phyloP scores from a whole-genome alignment of 176 grass and related monocot genomes.

The Aechmea fasciata region DNA sequence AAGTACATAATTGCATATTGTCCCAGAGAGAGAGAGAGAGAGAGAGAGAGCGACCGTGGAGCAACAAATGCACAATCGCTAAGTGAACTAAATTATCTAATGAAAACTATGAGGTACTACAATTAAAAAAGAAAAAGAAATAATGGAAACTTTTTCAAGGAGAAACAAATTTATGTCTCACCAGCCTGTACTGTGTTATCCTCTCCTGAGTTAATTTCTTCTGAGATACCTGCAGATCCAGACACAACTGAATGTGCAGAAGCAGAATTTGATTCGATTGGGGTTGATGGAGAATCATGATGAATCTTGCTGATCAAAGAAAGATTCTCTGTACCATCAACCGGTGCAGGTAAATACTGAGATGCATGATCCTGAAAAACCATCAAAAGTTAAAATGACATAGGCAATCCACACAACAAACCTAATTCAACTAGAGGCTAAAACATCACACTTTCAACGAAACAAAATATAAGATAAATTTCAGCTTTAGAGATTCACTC shows the following conservation, averaged over 20 bases:
- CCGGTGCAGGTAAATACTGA: conserved; percentile 19
- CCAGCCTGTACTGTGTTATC: conserved; percentile 32
- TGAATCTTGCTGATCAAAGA: conserved; percentile 32
- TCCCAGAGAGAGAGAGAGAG: not conserved
- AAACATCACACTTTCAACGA: too few species aligned
- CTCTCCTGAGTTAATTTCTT: conserved; percentile 68
- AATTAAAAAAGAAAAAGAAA: not conserved
- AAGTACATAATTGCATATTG: too few species aligned
- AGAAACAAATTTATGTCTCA: conserved; percentile 23
- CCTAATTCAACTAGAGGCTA: too few species aligned
- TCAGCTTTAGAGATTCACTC: too few species aligned
- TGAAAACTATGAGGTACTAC: not conserved
- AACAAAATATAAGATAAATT: too few species aligned
- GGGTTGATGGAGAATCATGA: conserved; percentile 40
- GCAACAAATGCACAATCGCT: not conserved
- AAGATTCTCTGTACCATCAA: conserved; percentile 29
- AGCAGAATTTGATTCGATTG: conserved; percentile 37
- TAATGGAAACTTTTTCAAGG: not conserved
- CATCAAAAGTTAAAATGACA: not conserved
- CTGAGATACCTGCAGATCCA: conserved; percentile 24
- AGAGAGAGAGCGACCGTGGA: not conserved
- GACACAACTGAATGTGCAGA: conserved; percentile 64
- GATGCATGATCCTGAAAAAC: conserved; percentile 44
- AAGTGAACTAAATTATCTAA: not conserved
- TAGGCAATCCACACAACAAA: not conserved